Conservation (phyloP, 352 stramenopile species). For the Pythium pyrilobum region DNA sequence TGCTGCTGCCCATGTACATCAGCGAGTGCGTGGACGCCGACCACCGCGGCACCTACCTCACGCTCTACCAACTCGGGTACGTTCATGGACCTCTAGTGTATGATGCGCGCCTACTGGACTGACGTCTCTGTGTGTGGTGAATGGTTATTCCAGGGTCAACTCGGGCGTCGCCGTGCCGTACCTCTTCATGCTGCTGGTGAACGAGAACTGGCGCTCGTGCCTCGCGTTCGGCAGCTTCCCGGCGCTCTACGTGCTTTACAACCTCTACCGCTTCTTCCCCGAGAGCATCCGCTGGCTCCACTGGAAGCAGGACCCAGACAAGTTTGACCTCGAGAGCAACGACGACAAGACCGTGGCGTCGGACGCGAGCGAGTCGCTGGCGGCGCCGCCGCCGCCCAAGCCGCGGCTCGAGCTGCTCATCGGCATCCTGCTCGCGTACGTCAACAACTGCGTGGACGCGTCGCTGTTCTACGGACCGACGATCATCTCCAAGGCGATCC, state of each 20-base stretch:
- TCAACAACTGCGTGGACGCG: slow-evolving; percentile 85
- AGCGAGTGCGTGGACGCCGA: slow-evolving; percentile 70
- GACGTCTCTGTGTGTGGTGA: too few relatives aligned
- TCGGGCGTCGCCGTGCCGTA: slow-evolving; percentile 73
- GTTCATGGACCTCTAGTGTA: slow-evolving; percentile 9
- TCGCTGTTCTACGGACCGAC: slow-evolving; percentile 85
- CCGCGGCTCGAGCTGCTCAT: slow-evolving; percentile 65
- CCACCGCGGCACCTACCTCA: slow-evolving; percentile 62
- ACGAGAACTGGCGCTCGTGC: slow-evolving; percentile 75
- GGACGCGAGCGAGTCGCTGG: not conserved
- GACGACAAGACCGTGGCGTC: not conserved
- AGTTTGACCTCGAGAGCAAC: slow-evolving; percentile 41
- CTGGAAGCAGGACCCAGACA: slow-evolving; percentile 54
- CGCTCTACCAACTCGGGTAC: slow-evolving; percentile 77
- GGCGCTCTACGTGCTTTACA: slow-evolving; percentile 72
- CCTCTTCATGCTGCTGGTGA: slow-evolving; percentile 71
- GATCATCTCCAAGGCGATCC: slow-evolving; percentile 72
- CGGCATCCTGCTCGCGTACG: slow-evolving; percentile 74
- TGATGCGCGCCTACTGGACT: not conserved
- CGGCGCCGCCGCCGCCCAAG: slow-evolving; percentile 6
- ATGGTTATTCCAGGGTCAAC: slow-evolving; percentile 45
- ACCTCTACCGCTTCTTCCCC: slow-evolving; percentile 63
- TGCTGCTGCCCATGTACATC: slow-evolving; percentile 88
- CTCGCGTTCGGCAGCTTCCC: slow-evolving; percentile 66
- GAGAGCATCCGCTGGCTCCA: slow-evolving; percentile 77